phyloP scores from a whole-genome alignment of 2,329 filamentous ascomycete species.

The Ustilaginoidea virens region DNA sequence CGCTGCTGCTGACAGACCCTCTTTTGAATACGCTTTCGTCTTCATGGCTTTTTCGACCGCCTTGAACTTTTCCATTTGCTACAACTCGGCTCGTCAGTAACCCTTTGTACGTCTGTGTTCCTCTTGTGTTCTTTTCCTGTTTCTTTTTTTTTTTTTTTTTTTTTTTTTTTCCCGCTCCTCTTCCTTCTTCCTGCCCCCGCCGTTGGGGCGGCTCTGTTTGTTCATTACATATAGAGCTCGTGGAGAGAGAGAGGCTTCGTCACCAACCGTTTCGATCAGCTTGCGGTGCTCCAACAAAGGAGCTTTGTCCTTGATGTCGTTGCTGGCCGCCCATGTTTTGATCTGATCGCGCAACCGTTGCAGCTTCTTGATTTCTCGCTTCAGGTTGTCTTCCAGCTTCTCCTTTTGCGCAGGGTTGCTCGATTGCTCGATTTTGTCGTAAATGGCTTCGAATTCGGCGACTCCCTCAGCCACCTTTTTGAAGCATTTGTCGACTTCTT shows the following conservation, averaged over 20 bases:
- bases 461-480: conserved; percentile 96
- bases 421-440: conserved; percentile 92
- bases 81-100: too few species aligned
- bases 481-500: conserved; percentile 99
- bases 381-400: conserved; percentile 94
- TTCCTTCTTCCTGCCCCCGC: background rate
- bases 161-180: too few species aligned
- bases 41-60: conserved; percentile 99
- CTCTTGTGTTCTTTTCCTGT: too few species aligned
- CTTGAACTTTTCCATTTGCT: conserved; percentile 99
- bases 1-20: conserved; percentile 78
- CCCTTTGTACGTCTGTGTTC: too few species aligned
- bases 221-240: too few species aligned
- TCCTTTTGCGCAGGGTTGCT: conserved; percentile 92
- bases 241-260: too few species aligned
- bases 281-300: conserved; percentile 86
- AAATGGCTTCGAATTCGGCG: conserved; percentile 80
- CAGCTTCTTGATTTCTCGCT: conserved; percentile 99
- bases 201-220: conserved; percentile 6
- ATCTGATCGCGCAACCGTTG: conserved; percentile 96
- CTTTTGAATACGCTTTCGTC: conserved; percentile 98
- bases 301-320: conserved; percentile 99
- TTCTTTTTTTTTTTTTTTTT: too few species aligned
- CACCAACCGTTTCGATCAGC: conserved; percentile 89
- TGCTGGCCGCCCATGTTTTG: conserved; percentile 96